phyloP scores from a whole-genome alignment of 2,329 filamentous ascomycete species.

The Bretziella fagacearum region DNA sequence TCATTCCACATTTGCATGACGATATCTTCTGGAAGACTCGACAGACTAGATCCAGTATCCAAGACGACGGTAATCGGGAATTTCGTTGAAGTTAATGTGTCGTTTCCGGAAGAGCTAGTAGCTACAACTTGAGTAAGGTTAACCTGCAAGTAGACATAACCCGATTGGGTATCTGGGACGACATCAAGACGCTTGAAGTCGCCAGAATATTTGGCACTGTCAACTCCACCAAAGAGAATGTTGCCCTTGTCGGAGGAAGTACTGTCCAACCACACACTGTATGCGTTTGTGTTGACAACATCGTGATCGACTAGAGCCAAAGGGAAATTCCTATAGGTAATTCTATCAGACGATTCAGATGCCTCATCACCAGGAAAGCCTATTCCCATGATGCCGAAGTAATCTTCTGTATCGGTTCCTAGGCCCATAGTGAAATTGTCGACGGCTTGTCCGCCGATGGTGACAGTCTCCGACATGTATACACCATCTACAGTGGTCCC shows the following conservation, averaged over 20 bases:
- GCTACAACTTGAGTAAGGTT: conserved; percentile 31
- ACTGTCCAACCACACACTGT: conserved; percentile 53
- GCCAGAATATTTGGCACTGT: conserved; percentile 55
- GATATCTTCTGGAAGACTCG: conserved; percentile 48
- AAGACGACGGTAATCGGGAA: conserved; percentile 45
- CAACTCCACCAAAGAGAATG: conserved; percentile 67
- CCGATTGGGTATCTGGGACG: conserved; percentile 24
- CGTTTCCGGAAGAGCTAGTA: conserved; percentile 31
- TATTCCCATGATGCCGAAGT: conserved; percentile 42
- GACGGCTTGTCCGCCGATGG: conserved; percentile 35
- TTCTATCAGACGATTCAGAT: conserved; percentile 18
- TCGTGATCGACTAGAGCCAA: conserved; percentile 45
- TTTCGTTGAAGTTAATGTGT: conserved; percentile 26
- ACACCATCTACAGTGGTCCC: conserved; percentile 38
- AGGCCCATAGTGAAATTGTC: conserved; percentile 42
- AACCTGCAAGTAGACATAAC: conserved; percentile 32
- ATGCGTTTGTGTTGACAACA: conserved; percentile 48
- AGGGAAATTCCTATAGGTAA: conserved; percentile 43
- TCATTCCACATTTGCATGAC: conserved; percentile 36
- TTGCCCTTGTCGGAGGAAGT: conserved; percentile 45
- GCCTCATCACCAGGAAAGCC: conserved; percentile 40
- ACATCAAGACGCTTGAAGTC: conserved; percentile 44
- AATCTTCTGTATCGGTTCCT: conserved; percentile 34
- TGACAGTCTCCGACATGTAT: conserved; percentile 41
- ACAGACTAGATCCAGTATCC: conserved; percentile 59